phyloP scores from a whole-genome alignment of 1,284 basidiomycete species.

The Rhodotorula glutinis region DNA sequence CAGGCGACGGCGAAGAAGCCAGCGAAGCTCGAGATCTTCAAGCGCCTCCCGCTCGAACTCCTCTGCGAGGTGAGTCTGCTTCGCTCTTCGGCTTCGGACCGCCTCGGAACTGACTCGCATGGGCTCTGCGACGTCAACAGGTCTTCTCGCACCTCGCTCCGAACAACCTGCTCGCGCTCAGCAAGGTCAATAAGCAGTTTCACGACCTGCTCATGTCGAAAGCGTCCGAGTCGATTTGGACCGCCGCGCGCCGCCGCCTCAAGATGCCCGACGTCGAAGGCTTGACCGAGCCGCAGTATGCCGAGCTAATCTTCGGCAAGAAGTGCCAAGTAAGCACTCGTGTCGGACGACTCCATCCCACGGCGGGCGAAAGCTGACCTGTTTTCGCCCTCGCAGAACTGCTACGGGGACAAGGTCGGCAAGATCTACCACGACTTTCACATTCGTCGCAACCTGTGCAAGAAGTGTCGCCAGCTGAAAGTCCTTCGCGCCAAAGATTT shows the following conservation, averaged over 20 bases:
- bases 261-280: slow-evolving; percentile 1
- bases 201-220: slow-evolving; percentile 4
- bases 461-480: not conserved
- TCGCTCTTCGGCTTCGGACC: not conserved
- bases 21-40: slow-evolving; percentile 2
- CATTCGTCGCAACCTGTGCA: slow-evolving; percentile 5
- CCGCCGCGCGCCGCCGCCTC: not conserved
- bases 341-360: no score
- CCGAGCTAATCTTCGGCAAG: slow-evolving; percentile 2
- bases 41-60: slow-evolving; percentile 22
- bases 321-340: slow-evolving; percentile 10
- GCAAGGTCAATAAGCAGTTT: slow-evolving; percentile 6
- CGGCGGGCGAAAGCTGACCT: no score
- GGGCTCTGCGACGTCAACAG: not conserved
- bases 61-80: slow-evolving; percentile 12
- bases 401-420: not conserved
- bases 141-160: slow-evolving; percentile 14
- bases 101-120: not conserved
- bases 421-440: not conserved
- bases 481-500: not conserved
- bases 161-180: slow-evolving; percentile 11
- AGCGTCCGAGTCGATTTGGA: not conserved
- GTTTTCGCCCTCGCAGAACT: not conserved
- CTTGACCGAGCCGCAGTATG: slow-evolving; percentile 8
- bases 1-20: not conserved